These are phyloP conservation scores for Bryoglossum gracile DNA, from an alignment of 495 filamentous ascomycete genomes.

Conservation along the genomic window DNA sequence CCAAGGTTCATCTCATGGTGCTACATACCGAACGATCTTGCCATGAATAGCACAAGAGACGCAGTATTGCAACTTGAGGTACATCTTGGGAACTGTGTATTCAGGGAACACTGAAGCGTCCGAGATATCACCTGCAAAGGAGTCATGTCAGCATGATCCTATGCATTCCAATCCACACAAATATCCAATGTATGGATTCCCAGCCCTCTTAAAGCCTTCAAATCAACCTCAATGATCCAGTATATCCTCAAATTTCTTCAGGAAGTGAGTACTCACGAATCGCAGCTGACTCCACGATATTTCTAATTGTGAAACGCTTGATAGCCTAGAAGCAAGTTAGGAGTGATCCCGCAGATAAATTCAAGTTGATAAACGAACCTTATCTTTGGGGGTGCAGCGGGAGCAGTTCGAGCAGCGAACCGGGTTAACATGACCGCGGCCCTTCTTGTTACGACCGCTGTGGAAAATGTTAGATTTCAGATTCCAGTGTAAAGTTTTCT, in stretches of 20 bases:
- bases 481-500: too few species aligned
- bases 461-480: conserved; percentile 18
- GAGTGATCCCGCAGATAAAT: too few species aligned
- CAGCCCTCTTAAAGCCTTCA: too few species aligned
- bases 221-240: neutral
- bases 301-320: conserved; percentile 99
- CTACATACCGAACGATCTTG: conserved; percentile 98
- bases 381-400: conserved; percentile 99
- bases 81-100: conserved; percentile 99
- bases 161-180: neutral
- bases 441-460: conserved; percentile 99
- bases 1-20: conserved; percentile 54
- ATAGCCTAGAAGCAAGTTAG: too few species aligned
- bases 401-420: conserved; percentile 99
- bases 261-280: conserved; percentile 82
- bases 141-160: conserved; percentile 12
- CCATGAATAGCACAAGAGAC: conserved; percentile 99
- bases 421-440: conserved; percentile 90
- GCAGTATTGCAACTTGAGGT: conserved; percentile 99
- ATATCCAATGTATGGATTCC: neutral
- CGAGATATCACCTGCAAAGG: conserved; percentile 87
- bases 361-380: too few species aligned
- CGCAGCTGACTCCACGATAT: conserved; percentile 99
- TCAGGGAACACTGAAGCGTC: conserved; percentile 98
- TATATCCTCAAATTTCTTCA: neutral